Conservation (phyloP, 352 stramenopile species). For the Phytophthora citrophthora region DNA sequence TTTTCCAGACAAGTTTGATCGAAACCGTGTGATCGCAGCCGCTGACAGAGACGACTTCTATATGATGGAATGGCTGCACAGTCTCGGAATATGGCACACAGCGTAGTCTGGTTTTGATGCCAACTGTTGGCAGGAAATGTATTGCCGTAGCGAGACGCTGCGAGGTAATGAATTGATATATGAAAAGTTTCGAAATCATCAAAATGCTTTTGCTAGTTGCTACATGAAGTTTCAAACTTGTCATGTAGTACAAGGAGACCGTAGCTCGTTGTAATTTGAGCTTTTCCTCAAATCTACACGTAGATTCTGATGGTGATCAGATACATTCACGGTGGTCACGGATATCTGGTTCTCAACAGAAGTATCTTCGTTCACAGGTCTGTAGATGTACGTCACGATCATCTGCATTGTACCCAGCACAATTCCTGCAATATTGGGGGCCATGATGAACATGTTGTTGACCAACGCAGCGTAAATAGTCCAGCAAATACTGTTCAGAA, state of each 20-base stretch:
- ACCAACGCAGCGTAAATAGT: slow-evolving; percentile 40
- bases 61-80: slow-evolving; percentile 41
- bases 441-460: slow-evolving; percentile 33
- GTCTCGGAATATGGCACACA: slow-evolving; percentile 23
- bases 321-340: too few species aligned
- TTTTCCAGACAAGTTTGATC: slow-evolving; percentile 36
- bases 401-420: slow-evolving; percentile 22
- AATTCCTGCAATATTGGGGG: slow-evolving; percentile 35
- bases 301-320: too few species aligned
- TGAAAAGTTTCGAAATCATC: slow-evolving; percentile 14
- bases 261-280: not conserved
- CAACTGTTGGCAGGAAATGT: not conserved
- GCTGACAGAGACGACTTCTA: slow-evolving; percentile 42
- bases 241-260: not conserved
- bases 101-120: slow-evolving; percentile 1
- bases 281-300: not conserved
- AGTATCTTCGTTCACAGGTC: not conserved
- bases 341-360: too few species aligned
- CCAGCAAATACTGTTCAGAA: slow-evolving; percentile 53
- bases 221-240: too few species aligned
- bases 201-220: too few species aligned
- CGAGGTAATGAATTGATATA: slow-evolving; percentile 20
- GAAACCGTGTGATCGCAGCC: slow-evolving; percentile 34
- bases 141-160: slow-evolving; percentile 7
- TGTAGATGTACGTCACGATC: slow-evolving; percentile 23